Conservation (phyloP, 2,329 filamentous ascomycete species). For the Arachnopeziza araneosa region DNA sequence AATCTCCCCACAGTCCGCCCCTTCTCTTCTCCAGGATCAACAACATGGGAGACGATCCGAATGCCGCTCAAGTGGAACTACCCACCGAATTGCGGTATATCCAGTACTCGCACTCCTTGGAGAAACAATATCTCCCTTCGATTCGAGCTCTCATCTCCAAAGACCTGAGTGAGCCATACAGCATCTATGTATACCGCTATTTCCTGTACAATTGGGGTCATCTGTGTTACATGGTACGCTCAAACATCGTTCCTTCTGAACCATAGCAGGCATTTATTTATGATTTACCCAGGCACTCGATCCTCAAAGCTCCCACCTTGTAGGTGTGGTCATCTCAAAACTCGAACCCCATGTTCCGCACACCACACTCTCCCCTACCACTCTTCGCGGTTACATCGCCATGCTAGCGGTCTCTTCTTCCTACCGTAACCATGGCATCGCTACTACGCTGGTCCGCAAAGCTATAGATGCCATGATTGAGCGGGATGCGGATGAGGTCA, state of each 20-base stretch:
- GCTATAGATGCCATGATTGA: constrained; percentile 88
- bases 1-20: background rate
- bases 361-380: constrained; percentile 47
- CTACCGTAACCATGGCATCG: constrained; percentile 80
- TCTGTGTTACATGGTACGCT: constrained; percentile 37
- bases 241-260: background rate
- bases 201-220: constrained; percentile 98
- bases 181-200: constrained; percentile 98
- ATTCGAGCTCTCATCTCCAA: constrained; percentile 93
- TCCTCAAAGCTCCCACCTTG: constrained; percentile 55
- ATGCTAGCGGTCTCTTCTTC: constrained; percentile 89
- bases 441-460: constrained; percentile 79
- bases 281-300: constrained; percentile 47
- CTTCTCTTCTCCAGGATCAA: background rate
- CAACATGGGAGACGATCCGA: background rate
- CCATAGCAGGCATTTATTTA: background rate
- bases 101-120: constrained; percentile 56
- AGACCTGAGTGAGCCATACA: constrained; percentile 95
- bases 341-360: constrained; percentile 85
- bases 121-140: constrained; percentile 66
- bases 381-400: constrained; percentile 87
- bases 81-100: constrained; percentile 50
- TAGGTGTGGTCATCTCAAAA: constrained; percentile 93
- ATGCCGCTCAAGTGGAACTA: constrained; percentile 15
- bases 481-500: constrained; percentile 84